Conservation (phyloP, 2,329 filamentous ascomycete genomes). For the Aspergillus vadensis region DNA sequence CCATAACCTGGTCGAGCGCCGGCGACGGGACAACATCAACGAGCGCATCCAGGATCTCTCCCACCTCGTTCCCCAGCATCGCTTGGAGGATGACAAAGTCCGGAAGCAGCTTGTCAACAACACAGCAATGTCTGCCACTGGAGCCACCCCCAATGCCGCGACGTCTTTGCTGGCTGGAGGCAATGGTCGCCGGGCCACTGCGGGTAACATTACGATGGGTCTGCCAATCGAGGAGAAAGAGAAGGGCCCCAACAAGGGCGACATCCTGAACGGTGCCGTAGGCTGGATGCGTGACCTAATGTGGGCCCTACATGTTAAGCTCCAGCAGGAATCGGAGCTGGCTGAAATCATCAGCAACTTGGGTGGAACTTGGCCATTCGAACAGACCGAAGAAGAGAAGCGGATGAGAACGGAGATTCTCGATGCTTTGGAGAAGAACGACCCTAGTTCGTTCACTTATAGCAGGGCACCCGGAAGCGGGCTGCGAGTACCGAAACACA, state of each 20-base stretch:
- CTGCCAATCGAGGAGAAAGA: constrained; percentile 95
- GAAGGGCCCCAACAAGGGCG: constrained; percentile 97
- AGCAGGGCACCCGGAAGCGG: constrained; percentile 80
- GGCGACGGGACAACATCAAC: constrained; percentile 96
- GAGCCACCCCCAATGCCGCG: constrained; percentile 59
- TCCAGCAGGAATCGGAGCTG: constrained; percentile 86
- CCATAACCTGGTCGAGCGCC: constrained; percentile 93
- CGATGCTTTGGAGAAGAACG: constrained; percentile 82
- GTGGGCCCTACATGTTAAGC: constrained; percentile 91
- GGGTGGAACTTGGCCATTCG: constrained; percentile 76
- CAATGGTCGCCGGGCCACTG: constrained; percentile 75
- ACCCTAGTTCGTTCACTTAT: constrained; percentile 75
- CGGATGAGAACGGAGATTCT: constrained; percentile 93
- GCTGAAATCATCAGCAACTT: constrained; percentile 72
- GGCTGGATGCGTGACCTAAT: constrained; percentile 97
- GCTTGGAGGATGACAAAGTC: constrained; percentile 95
- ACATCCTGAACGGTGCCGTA: constrained; percentile 95
- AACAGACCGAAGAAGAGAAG: constrained; percentile 85
- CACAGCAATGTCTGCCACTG: constrained; percentile 80
- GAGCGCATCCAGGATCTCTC: constrained; percentile 97
- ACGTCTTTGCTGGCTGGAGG: constrained; percentile 87
- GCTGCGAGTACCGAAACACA: constrained; percentile 88
- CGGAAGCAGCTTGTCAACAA: constrained; percentile 93
- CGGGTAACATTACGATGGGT: constrained; percentile 86
- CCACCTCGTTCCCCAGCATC: constrained; percentile 85